Conservation (phyloP, 805 yeast species). For the Tetrapisispora fleetii region DNA sequence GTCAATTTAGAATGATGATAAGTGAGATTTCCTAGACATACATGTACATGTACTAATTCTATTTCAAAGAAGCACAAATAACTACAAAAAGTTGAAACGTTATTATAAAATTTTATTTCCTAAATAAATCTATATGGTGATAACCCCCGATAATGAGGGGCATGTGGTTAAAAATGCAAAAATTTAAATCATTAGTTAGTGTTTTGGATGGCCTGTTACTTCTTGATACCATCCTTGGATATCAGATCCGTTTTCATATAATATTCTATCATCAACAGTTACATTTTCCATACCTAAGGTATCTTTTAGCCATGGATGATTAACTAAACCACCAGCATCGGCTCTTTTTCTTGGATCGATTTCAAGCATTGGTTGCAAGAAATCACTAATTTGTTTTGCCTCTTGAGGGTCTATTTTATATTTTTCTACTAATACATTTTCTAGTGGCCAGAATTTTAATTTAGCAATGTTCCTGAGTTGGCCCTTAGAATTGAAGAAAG, state of each 20-base stretch:
- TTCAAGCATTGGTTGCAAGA: slow-evolving; percentile 72
- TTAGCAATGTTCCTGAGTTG: slow-evolving; percentile 69
- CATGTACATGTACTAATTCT: too few species aligned
- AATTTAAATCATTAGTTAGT: slow-evolving; percentile 13
- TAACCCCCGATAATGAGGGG: background rate
- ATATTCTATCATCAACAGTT: slow-evolving; percentile 52
- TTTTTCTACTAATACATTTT: slow-evolving; percentile 74
- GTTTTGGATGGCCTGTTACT: slow-evolving; percentile 35
- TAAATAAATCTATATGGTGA: background rate
- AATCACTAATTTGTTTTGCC: slow-evolving; percentile 64
- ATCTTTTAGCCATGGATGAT: slow-evolving; percentile 75
- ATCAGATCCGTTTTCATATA: slow-evolving; percentile 76
- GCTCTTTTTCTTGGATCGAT: slow-evolving; percentile 74
- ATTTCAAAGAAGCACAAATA: too few species aligned
- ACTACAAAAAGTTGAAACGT: too few species aligned
- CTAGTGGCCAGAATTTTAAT: slow-evolving; percentile 82
- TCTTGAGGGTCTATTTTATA: slow-evolving; percentile 63
- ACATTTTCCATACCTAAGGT: slow-evolving; percentile 68
- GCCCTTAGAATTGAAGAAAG: slow-evolving; percentile 57
- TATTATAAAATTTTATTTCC: background rate
- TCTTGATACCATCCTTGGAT: slow-evolving; percentile 87
- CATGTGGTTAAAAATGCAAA: background rate
- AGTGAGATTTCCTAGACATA: too few species aligned
- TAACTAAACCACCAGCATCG: slow-evolving; percentile 92
- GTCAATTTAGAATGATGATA: too few species aligned